Conservation (phyloP, 495 filamentous ascomycete genomes). For the Durotheca rogersii region DNA sequence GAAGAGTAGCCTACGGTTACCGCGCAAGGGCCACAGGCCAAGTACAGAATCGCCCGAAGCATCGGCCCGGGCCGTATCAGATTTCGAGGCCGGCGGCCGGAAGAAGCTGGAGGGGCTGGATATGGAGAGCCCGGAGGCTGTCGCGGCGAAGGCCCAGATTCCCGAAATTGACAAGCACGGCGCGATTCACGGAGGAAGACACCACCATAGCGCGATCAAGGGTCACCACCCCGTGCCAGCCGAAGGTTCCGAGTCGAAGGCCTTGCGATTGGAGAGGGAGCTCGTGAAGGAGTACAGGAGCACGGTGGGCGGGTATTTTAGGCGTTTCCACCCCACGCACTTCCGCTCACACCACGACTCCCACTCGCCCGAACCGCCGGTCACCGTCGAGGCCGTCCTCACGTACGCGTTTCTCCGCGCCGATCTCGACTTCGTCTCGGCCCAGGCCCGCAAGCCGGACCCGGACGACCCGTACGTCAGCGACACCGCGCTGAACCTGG, state of each 20-base stretch:
- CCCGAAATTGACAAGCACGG: slow-evolving; percentile 32
- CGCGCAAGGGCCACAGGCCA: slow-evolving; percentile 9
- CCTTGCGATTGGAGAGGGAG: slow-evolving; percentile 60
- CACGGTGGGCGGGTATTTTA: slow-evolving; percentile 91
- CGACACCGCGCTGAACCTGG: slow-evolving; percentile 75
- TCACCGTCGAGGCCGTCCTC: slow-evolving; percentile 64
- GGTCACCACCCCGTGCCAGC: slow-evolving; percentile 36
- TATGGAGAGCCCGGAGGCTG: slow-evolving; percentile 41
- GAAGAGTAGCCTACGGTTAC: slow-evolving; percentile 61
- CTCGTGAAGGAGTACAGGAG: slow-evolving; percentile 78
- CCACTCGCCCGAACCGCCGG: slow-evolving; percentile 28
- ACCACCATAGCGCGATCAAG: slow-evolving; percentile 32
- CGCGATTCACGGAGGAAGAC: slow-evolving; percentile 28
- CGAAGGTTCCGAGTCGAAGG: slow-evolving; percentile 43
- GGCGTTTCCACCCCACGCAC: slow-evolving; percentile 77
- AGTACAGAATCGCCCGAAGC: slow-evolving; percentile 5
- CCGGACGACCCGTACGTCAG: slow-evolving; percentile 62
- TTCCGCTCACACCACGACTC: slow-evolving; percentile 39
- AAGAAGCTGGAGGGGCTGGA: slow-evolving; percentile 38
- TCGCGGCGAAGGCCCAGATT: slow-evolving; percentile 32
- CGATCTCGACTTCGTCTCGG: slow-evolving; percentile 88
- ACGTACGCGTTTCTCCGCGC: slow-evolving; percentile 89
- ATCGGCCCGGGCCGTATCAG: slow-evolving; percentile 8
- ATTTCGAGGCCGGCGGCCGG: slow-evolving; percentile 20
- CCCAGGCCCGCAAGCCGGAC: slow-evolving; percentile 73